Base-by-base conservation (phyloP, 2,329 filamentous ascomycete genomes). In the Emericellopsis cladophorae region DNA sequence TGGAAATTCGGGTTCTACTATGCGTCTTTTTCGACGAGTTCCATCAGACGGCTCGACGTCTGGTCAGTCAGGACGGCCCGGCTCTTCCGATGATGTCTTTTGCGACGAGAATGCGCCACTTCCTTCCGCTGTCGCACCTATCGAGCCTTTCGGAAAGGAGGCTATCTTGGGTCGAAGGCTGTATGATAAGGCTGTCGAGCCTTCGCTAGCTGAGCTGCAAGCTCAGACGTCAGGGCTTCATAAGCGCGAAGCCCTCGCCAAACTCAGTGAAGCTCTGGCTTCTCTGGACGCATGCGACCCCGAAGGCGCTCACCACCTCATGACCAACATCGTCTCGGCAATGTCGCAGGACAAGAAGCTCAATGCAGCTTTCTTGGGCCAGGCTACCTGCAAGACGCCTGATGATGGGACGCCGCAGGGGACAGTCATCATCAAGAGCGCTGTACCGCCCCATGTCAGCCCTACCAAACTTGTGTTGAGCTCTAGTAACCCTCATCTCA, bases 1-100 rank as follows among this genome's bases (percentile, higher is more conserved):
- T 61, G 92, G 90, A 40, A 96, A 96, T 59, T 84, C 81, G 7
- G 86, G 85, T 2, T 95, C 90, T 1, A 95, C 89, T 14, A 86
- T 94, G 49, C 81, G 89, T 41, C 81, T 94, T 40, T 96, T 95
- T 67, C 84, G 86, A 47, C 79, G 90, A 21, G 87, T 94, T 1
- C 72, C 74, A 1, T 92, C 89, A 0, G 84, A 86, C 51, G 68
- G 70, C 50, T 77, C 68, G 18, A 65, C 60, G 6, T 61, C 63
- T 2, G 61, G 64, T 5, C 62, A 65, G 24, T 43, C 60, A 2
- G 56, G 55, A 23, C 51, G 57, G 11, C 54, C 59, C 4, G 46
- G 52, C 1, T 61, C 63, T 3, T 51, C 62, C 5, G 64, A 64
- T 26, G 62, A 66, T 42, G 54, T 67, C 5, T 62, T 64, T 40